A percentile compares a stretch with the other conserved stretches of the same genome.
Conservation (phyloP, 192 early-diverging fungal genomes). For the Funneliformis mosseae region DNA sequence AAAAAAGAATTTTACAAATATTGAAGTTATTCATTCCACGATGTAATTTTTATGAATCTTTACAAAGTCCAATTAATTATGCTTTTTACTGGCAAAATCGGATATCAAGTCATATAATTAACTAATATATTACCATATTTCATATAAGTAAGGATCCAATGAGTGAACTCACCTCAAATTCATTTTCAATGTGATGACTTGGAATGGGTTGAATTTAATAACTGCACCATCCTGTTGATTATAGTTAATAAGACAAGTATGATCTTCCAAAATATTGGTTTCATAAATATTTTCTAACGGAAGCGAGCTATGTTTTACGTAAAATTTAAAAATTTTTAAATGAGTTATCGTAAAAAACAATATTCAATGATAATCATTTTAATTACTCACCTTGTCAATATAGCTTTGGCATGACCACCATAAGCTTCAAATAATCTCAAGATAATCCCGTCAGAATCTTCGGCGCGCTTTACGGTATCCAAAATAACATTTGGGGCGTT, state of each 20-base stretch:
- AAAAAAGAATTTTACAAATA: too few species aligned
- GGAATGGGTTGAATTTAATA: constrained; percentile 63
- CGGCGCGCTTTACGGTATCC: constrained; percentile 90
- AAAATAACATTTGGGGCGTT: constrained; percentile 77
- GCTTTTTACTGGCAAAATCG: not conserved
- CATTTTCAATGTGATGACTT: constrained; percentile 65
- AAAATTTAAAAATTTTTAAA: not conserved
- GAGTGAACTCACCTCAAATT: constrained; percentile 24
- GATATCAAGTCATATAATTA: not conserved
- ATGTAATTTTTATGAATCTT: not conserved
- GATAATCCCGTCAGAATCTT: constrained; percentile 73
- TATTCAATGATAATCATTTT: constrained; percentile 6
- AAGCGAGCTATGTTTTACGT: constrained; percentile 47
- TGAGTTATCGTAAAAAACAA: not conserved
- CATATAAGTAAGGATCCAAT: not conserved
- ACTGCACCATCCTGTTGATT: constrained; percentile 43
- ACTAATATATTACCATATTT: not conserved
- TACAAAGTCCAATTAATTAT: not conserved
- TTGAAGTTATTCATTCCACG: too few species aligned
- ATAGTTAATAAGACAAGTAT: constrained; percentile 38
- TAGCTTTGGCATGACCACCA: constrained; percentile 76
- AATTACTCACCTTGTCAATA: constrained; percentile 49
- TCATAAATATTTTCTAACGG: constrained; percentile 51
- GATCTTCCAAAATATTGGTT: constrained; percentile 85
- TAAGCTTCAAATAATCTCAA: constrained; percentile 90